Percentiles rank a stretch among this genome's conserved stretches.
Conservation (phyloP, 768 basidiomycete species). For the Nidularia sp. region DNA sequence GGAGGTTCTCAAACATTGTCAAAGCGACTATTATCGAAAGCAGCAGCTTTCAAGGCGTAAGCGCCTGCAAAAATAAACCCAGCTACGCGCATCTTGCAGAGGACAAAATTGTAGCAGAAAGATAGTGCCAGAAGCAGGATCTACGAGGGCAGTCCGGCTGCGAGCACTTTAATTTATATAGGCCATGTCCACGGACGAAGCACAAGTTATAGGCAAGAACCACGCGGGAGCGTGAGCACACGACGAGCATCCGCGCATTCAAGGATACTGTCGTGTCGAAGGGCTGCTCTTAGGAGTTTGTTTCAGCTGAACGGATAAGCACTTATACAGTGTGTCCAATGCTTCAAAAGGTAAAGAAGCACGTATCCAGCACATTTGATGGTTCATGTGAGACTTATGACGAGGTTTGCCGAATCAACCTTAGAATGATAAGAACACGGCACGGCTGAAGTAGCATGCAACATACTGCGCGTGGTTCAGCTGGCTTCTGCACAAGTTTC, state of each 20-base stretch:
- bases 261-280: conserved; percentile 5
- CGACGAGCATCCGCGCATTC: conserved; percentile 5
- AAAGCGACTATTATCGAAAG: conserved; percentile 53
- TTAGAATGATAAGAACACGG: background rate
- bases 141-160: background rate
- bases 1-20: conserved; percentile 49
- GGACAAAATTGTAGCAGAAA: conserved; percentile 2
- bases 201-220: background rate
- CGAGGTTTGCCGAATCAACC: background rate
- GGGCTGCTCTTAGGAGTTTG: conserved; percentile 8
- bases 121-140: conserved; percentile 8
- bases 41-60: conserved; percentile 15
- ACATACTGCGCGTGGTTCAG: conserved; percentile 14
- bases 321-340: background rate
- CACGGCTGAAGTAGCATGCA: background rate
- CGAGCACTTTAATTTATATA: background rate
- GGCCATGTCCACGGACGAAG: background rate
- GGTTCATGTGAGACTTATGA: background rate
- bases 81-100: background rate
- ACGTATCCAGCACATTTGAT: too few relatives aligned
- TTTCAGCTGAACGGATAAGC: conserved; percentile 8
- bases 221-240: conserved; percentile 11
- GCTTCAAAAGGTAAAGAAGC: background rate
- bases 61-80: too few relatives aligned
- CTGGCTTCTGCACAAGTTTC: too few relatives aligned